A percentile compares a stretch with the other conserved stretches of the same genome.
phyloP scores from a whole-genome alignment of 1,284 basidiomycete genomes.

The Naganishia albida region DNA sequence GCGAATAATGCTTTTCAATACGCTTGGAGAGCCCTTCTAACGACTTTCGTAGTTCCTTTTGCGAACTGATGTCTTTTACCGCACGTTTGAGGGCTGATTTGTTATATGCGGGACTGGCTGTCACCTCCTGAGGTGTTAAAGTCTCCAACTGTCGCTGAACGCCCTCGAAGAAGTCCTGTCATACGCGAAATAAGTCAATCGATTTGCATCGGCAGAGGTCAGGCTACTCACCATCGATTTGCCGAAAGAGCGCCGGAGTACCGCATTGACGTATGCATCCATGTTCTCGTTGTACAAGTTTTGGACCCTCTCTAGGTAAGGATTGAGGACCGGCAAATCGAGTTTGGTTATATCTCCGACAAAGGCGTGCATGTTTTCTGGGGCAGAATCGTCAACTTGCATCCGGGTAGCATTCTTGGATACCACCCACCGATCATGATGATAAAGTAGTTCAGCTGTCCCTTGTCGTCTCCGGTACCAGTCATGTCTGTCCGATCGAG shows the following conservation, averaged over 20 bases:
- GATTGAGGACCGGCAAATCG: constrained; percentile 65
- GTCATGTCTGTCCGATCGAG: constrained; percentile 65
- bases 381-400: background rate
- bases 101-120: constrained; percentile 73
- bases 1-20: constrained; percentile 87
- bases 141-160: constrained; percentile 81
- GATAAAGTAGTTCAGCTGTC: constrained; percentile 93
- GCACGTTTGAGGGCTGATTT: constrained; percentile 78
- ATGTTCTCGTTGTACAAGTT: constrained; percentile 85
- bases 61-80: constrained; percentile 74
- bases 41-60: constrained; percentile 79
- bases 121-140: constrained; percentile 71
- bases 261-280: constrained; percentile 78
- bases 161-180: constrained; percentile 89
- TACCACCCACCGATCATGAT: constrained; percentile 82
- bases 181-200: background rate
- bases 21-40: constrained; percentile 85
- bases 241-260: constrained; percentile 80
- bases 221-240: constrained; percentile 73
- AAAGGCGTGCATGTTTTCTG: constrained; percentile 96
- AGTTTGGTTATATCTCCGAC: constrained; percentile 73
- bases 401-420: too few species aligned
- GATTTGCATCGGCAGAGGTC: background rate
- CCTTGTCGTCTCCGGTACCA: constrained; percentile 81
- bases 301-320: constrained; percentile 74